These are phyloP conservation scores for Diaporthe ampelina DNA, from an alignment of 2,329 filamentous ascomycete species.

Conservation along the genomic window DNA sequence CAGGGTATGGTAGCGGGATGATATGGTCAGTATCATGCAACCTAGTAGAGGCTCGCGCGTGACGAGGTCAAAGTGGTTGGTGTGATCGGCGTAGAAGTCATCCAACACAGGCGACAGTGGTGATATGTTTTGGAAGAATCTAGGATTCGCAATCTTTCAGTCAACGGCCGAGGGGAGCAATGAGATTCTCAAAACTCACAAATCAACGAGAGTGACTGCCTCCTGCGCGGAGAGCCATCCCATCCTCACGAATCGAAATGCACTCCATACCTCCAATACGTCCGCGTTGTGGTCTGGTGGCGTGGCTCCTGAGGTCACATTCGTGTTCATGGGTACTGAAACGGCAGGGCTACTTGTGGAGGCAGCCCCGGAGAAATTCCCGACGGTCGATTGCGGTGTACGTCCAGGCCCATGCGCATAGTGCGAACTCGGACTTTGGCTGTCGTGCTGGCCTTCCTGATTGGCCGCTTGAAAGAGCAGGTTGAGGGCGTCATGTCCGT, in stretches of 20 bases:
- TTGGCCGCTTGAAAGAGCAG: background rate
- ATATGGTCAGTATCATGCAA: conserved; percentile 6
- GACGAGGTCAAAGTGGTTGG: conserved; percentile 7
- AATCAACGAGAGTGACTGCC: background rate
- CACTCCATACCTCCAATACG: conserved; percentile 2
- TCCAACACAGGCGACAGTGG: background rate
- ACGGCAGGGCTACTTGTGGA: background rate
- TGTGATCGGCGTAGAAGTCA: conserved; percentile 4
- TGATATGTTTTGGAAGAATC: conserved; percentile 6
- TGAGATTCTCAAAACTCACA: background rate
- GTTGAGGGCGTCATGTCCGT: conserved; percentile 3
- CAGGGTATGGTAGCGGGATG: background rate
- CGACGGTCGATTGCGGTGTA: background rate
- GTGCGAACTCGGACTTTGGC: background rate
- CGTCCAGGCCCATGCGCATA: background rate
- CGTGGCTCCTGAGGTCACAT: background rate
- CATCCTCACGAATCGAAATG: conserved; percentile 6
- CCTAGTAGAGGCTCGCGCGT: conserved; percentile 4
- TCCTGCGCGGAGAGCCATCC: background rate
- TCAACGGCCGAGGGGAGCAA: no score
- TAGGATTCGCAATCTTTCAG: background rate
- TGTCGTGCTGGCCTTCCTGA: background rate
- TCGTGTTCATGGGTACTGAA: background rate
- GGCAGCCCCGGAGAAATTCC: background rate
- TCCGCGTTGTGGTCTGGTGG: background rate